These are phyloP conservation scores for Chamaenerion angustifolium DNA, from an alignment of 345 rosid species.

Conservation along the genomic window DNA sequence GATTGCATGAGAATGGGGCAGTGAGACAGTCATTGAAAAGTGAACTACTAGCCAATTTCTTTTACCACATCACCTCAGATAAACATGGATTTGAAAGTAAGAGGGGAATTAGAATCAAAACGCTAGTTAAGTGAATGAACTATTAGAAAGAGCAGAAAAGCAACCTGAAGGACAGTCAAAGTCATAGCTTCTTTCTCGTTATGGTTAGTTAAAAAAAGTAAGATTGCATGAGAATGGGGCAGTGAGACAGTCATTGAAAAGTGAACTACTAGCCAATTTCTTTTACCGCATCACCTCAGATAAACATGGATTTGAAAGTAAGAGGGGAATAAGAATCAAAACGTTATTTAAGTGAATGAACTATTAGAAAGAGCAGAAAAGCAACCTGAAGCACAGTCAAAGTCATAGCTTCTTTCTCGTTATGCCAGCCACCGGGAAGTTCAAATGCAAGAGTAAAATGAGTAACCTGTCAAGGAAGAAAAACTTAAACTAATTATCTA, in stretches of 20 bases:
- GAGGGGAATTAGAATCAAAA: not conserved
- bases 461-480: constrained; percentile 26
- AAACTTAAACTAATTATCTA: not conserved
- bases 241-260: too few species aligned
- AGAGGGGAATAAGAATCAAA: not conserved
- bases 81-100: too few species aligned
- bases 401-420: constrained; percentile 58
- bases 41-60: too few species aligned
- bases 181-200: too few species aligned
- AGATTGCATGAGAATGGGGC: not conserved
- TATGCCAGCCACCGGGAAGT: constrained; percentile 77
- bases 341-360: not conserved
- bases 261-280: too few species aligned
- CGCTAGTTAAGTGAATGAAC: not conserved
- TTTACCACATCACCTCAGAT: too few species aligned
- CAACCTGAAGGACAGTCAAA: constrained; percentile 93
- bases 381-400: constrained; percentile 85
- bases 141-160: constrained; percentile 2
- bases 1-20: too few species aligned
- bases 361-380: constrained; percentile 1
- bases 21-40: too few species aligned
- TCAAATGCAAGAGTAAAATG: constrained; percentile 91
- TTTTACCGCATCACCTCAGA: too few species aligned
- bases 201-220: constrained; percentile 7
- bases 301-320: too few species aligned